Evolutionary conservation across 768 basidiomycete species (phyloP), one percentile per base, ranked within the genome.

Genomic region (Terana coerulea): DNA sequence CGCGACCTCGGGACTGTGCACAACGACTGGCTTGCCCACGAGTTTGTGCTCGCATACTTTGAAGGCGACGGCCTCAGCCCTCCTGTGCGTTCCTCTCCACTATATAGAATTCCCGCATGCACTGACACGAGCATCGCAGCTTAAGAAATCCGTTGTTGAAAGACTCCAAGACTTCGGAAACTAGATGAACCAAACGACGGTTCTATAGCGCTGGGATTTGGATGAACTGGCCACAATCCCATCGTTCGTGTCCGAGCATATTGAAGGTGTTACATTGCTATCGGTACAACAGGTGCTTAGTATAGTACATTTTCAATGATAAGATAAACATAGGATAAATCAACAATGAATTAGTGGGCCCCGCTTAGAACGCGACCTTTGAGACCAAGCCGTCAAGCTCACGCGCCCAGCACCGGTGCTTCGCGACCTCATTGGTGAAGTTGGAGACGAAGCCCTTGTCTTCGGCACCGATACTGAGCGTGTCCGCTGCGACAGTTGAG

Each of bases 41-140:
- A 90, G 60, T 80, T 91, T 54, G 69, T 89, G 11, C 64, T 86
- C 45, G 80, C 87, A 41, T 91, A 91, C 62, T 88, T 91, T 61
- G 83, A 86, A 50, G 81, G 78, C 25, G 68, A 76, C 24, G 84
- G 81, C 9, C 77, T 85, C 12, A 91, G 88, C 64, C 86, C 87
- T 33, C 72, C 82, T 47, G 88, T 89, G 59, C 60, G 84, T 73
- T 34, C 15, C 9, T 24, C 25, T 14, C 12, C 0, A 5, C 5
- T 15, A 4, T 12, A 30, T 15, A 2, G 14, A 7, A 19, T 15
- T 26, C 5, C 6, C 30, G 15, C 5, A 6, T 28, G 29, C 34
- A 54, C 10, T 48, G 40, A 49, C 7, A 37, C 14, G 6, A 10
- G 39, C 25, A 21, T 12, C 43, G 11, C 51, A 84, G 83, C 63